Percentiles rank a stretch among this genome's conserved stretches.
Evolutionary conservation across 116 monocot genomes (phyloP).

Genomic region (Iris pallida): DNA sequence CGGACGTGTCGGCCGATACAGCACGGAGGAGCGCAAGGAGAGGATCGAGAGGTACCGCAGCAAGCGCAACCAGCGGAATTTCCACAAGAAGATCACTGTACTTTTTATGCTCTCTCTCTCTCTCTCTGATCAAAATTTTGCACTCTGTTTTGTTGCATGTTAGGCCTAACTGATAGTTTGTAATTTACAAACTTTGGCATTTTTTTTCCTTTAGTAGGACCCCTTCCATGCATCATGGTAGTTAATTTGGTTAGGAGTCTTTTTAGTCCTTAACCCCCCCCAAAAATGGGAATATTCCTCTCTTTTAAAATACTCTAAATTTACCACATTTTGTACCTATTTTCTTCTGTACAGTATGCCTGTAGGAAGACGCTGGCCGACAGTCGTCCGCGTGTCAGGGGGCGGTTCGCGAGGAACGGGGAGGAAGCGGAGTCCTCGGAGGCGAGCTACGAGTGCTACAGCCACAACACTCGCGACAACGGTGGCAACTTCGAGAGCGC

Average conservation of each 20-base stretch:
- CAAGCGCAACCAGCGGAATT: constrained; percentile 82
- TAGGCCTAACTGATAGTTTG: no score
- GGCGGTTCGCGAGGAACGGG: constrained; percentile 42
- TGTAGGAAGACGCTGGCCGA: constrained; percentile 56
- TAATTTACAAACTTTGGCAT: no score
- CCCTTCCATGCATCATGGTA: no score
- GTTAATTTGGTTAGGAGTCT: no score
- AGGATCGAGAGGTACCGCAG: constrained; percentile 73
- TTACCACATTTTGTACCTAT: not conserved
- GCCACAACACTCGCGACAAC: not conserved
- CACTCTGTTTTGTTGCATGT: no score
- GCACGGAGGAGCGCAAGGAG: constrained; percentile 71
- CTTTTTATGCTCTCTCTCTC: not conserved
- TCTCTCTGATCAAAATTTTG: no score
- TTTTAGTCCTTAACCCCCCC: no score
- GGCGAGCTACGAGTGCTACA: not conserved
- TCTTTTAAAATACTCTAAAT: not conserved
- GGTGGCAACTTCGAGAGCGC: not conserved
- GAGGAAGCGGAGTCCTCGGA: constrained; percentile 15
- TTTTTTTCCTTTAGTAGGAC: no score
- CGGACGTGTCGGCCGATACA: constrained; percentile 47
- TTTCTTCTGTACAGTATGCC: constrained; percentile 24
- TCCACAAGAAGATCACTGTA: constrained; percentile 92
- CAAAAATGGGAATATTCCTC: no score
- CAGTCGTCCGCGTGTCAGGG: constrained; percentile 37